These are phyloP conservation scores for Antarctomyces pellizariae DNA, from an alignment of 495 filamentous ascomycete genomes.

Conservation along the genomic window DNA sequence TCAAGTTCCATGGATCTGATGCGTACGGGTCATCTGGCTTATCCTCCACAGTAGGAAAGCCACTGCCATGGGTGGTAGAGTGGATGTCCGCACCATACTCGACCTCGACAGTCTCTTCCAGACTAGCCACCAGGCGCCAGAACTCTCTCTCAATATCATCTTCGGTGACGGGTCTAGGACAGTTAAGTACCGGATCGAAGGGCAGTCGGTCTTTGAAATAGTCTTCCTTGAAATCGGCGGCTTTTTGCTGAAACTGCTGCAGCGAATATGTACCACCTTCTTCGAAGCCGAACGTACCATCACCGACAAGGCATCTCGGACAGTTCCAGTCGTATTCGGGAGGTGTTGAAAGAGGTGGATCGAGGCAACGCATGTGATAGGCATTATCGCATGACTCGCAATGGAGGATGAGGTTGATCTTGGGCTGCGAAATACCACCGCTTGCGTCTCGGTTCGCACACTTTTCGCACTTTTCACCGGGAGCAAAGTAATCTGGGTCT, in stretches of 20 bases:
- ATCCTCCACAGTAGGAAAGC: conserved; percentile 87
- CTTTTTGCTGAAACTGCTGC: conserved; percentile 90
- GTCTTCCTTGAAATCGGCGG: conserved; percentile 74
- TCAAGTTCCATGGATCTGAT: conserved; percentile 87
- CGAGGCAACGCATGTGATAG: conserved; percentile 75
- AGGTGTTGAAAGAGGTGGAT: conserved; percentile 54
- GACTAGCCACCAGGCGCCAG: conserved; percentile 78
- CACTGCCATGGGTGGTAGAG: conserved; percentile 92
- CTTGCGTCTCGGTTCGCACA: conserved; percentile 62
- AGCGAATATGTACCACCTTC: conserved; percentile 93
- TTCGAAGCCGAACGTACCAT: conserved; percentile 92
- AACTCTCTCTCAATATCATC: conserved; percentile 96
- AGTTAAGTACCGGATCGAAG: conserved; percentile 64
- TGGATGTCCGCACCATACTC: conserved; percentile 98
- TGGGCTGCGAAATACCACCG: conserved; percentile 4
- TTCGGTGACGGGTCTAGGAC: conserved; percentile 58
- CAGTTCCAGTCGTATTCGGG: conserved; percentile 93
- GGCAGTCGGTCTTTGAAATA: conserved; percentile 87
- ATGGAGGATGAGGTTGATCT: conserved; percentile 39
- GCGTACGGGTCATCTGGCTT: conserved; percentile 71
- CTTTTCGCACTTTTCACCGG: conserved; percentile 74
- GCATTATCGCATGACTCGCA: conserved; percentile 85
- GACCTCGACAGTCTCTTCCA: conserved; percentile 89
- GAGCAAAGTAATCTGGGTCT: conserved; percentile 38
- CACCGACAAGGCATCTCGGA: conserved; percentile 82